A percentile compares a stretch with the other conserved stretches of the same genome.
Conservation (phyloP, 306 rosid species). For the Cicer pinnatifidum region DNA sequence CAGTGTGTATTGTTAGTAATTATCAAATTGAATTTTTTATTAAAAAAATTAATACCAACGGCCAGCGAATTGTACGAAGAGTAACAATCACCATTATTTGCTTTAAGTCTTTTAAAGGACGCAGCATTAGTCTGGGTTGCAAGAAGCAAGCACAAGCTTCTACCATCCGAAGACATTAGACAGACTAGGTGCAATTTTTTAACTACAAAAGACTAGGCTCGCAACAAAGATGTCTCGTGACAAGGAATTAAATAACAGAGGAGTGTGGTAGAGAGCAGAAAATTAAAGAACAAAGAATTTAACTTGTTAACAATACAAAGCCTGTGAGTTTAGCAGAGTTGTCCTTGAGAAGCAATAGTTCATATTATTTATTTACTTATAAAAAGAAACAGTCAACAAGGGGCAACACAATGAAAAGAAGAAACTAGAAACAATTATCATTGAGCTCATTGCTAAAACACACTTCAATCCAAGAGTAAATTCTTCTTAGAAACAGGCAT, state of each 20-base stretch:
- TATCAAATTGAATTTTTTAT: too few species aligned
- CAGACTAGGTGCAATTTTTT: background rate
- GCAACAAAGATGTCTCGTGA: background rate
- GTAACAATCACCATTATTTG: background rate
- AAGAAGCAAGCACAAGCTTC: background rate
- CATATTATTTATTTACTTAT: constrained; percentile 19
- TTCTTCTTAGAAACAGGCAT: constrained; percentile 78
- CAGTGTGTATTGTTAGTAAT: too few species aligned
- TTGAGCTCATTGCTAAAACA: constrained; percentile 35
- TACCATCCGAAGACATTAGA: background rate
- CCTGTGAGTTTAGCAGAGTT: background rate
- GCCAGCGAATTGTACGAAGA: too few species aligned
- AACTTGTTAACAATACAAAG: constrained; percentile 17
- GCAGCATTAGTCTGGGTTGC: background rate
- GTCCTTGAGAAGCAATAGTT: constrained; percentile 38
- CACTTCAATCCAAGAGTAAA: constrained; percentile 23
- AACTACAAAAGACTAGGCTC: background rate
- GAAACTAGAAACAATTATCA: constrained; percentile 20
- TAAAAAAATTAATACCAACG: too few species aligned
- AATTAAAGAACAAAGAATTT: background rate
- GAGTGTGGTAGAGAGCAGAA: background rate
- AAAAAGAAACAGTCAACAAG: constrained; percentile 20
- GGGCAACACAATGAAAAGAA: background rate
- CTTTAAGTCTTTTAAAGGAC: background rate
- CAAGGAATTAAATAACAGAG: background rate